Conservation (phyloP, 345 rosid species). For the Excoecaria agallocha region DNA sequence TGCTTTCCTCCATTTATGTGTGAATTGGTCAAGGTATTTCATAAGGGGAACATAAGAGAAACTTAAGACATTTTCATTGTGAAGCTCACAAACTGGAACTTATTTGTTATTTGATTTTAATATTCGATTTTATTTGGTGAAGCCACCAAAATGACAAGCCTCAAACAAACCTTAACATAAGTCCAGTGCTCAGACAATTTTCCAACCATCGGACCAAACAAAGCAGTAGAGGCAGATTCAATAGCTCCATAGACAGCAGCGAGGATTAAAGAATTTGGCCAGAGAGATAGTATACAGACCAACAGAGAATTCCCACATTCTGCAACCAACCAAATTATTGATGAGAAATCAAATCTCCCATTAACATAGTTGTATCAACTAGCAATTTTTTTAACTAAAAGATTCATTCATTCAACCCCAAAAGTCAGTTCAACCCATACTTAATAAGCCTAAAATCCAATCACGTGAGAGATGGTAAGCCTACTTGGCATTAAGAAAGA, state of each 20-base stretch:
- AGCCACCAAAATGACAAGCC: neutral
- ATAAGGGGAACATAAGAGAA: neutral
- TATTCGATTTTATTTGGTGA: neutral
- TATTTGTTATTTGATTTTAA: neutral
- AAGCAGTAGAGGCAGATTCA: slow-evolving; percentile 68
- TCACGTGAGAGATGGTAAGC: too few relatives aligned
- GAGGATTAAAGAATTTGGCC: slow-evolving; percentile 82
- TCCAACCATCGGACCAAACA: slow-evolving; percentile 67
- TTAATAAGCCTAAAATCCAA: neutral
- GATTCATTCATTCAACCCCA: too few relatives aligned
- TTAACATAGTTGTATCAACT: too few relatives aligned
- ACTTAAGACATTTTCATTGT: neutral
- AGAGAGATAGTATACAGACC: slow-evolving; percentile 85
- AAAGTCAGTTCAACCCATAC: neutral
- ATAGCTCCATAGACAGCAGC: slow-evolving; percentile 74
- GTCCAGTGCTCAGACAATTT: slow-evolving; percentile 54
- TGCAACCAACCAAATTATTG: slow-evolving; percentile 28
- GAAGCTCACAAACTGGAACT: neutral
- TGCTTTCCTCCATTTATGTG: neutral
- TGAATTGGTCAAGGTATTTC: neutral
- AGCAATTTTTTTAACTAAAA: too few relatives aligned
- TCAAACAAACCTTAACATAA: slow-evolving; percentile 49
- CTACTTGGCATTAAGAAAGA: too few relatives aligned
- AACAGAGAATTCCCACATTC: slow-evolving; percentile 95
- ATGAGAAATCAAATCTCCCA: neutral